Conservation (phyloP, 495 filamentous ascomycete species). For the Delitschia confertaspora region DNA sequence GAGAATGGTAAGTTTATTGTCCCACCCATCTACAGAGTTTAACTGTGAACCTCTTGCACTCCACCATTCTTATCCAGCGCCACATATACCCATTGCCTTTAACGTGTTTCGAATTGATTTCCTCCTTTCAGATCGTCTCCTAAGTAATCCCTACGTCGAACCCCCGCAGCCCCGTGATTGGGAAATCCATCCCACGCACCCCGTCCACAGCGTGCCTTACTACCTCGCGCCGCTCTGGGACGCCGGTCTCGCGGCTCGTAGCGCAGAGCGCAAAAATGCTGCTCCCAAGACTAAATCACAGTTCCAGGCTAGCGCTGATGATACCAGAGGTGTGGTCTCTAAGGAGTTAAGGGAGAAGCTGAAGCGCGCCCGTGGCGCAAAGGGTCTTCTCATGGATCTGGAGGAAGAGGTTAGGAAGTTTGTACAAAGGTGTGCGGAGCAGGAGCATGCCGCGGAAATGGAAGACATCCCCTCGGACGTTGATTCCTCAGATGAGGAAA, state of each 20-base stretch:
- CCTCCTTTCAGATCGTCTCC: constrained; percentile 65
- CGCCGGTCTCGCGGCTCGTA: constrained; percentile 46
- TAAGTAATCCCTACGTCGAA: constrained; percentile 76
- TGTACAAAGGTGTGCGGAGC: constrained; percentile 33
- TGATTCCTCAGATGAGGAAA: constrained; percentile 73
- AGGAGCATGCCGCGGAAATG: constrained; percentile 44
- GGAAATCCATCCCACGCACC: constrained; percentile 67
- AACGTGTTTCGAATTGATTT: background rate
- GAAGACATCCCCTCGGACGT: constrained; percentile 37
- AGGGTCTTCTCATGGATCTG: constrained; percentile 33
- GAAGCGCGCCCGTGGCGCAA: constrained; percentile 60
- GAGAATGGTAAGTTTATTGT: constrained; percentile 67
- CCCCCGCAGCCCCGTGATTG: constrained; percentile 77
- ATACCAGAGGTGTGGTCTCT: constrained; percentile 43
- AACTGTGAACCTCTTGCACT: background rate
- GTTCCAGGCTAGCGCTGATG: constrained; percentile 31
- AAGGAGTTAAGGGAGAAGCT: constrained; percentile 55
- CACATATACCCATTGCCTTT: background rate
- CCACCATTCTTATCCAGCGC: background rate
- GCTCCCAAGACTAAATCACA: constrained; percentile 36
- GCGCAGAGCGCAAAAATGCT: constrained; percentile 23
- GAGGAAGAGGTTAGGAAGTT: constrained; percentile 34
- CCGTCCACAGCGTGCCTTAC: constrained; percentile 71
- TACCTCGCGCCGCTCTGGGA: constrained; percentile 86
- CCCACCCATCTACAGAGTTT: background rate